Base-by-base conservation (phyloP, 2,329 filamentous ascomycete genomes). In the Atkinsonella hypoxylon region DNA sequence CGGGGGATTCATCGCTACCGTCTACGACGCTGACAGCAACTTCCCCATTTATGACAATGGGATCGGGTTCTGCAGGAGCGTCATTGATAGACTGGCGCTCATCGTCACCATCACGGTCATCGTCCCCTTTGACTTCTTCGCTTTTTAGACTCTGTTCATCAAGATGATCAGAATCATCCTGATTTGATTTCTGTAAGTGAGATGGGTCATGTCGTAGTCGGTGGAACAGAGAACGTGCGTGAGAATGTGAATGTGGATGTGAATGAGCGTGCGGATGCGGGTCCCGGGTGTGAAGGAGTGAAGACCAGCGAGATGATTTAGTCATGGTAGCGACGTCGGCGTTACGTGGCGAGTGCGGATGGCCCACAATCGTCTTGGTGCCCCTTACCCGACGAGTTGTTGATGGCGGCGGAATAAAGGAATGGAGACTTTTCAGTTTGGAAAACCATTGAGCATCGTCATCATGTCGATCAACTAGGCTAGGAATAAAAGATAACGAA, bases 241-340 rank as follows among this genome's bases (percentile, higher is more conserved):
- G 55, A 45, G 58, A 54, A 47, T 55, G 44, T n/a, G 47, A 44
- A 49, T 59, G 55, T 15, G 45, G 55, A 50, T 61, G 60, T 56
- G 58, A 50, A 53, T 62, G 59, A 41, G 57, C 55, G 44, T 57
- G 55, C 45, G 58, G 53, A 48, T 56, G 51, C 40, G 51, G 48
- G 51, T 60, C 57, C 43, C 56, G 58, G 61, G 62, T 58, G 63
- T 67, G 65, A 65, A 62, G 57, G 64, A 66, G 64, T 64, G 64
- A 67, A 67, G 66, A 57, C 64, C 61, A 56, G 57, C 54, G 62
- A 54, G 57, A 58, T 58, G 56, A 61, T 57, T 62, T 64, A 61
- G 65, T 65, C 66, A 67, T 68, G 56, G 53, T 56, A 50, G 53
- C 48, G 22, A 54, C 56, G 52, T 39, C 52, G 47, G 57, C 51